Percentiles rank a stretch among this genome's conserved stretches.
These are phyloP conservation scores for Trichoderma sp. DNA, from an alignment of 2,329 filamentous ascomycete genomes.

Conservation along the genomic window DNA sequence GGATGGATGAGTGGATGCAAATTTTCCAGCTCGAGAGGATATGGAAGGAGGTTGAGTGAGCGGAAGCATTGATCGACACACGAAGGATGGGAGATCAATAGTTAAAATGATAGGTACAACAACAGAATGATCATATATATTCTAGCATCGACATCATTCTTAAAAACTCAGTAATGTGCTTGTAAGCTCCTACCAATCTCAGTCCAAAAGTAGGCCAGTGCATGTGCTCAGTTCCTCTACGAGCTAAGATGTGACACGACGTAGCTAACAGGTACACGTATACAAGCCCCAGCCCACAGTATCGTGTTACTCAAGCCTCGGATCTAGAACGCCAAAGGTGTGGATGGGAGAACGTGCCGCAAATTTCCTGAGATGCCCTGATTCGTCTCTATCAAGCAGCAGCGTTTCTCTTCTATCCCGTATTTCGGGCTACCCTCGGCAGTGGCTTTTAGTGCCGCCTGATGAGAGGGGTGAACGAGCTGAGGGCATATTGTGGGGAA, in stretches of 20 bases:
- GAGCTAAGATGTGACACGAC: background rate
- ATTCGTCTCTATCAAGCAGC: background rate
- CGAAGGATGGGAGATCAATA: background rate
- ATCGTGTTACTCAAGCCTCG: background rate
- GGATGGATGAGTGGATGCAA: slow-evolving; percentile 28
- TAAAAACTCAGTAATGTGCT: background rate
- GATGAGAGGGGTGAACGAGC: background rate
- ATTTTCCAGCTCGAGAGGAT: slow-evolving; percentile 27
- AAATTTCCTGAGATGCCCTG: background rate
- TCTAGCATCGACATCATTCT: background rate
- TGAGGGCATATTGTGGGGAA: background rate
- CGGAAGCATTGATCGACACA: background rate
- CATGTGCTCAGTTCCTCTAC: background rate
- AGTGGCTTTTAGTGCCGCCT: background rate
- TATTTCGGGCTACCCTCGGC: background rate
- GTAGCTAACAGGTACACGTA: background rate
- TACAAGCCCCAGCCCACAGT: background rate
- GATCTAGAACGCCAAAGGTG: background rate
- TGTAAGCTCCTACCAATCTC: background rate
- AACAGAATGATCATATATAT: background rate
- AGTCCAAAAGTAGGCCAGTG: background rate
- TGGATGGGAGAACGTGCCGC: background rate
- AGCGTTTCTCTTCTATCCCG: background rate
- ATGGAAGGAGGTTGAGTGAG: slow-evolving; percentile 35
- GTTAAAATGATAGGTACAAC: background rate